Evolutionary conservation across 2,329 filamentous ascomycete species (phyloP).

Genomic region (Sporothrix mexicana): DNA sequence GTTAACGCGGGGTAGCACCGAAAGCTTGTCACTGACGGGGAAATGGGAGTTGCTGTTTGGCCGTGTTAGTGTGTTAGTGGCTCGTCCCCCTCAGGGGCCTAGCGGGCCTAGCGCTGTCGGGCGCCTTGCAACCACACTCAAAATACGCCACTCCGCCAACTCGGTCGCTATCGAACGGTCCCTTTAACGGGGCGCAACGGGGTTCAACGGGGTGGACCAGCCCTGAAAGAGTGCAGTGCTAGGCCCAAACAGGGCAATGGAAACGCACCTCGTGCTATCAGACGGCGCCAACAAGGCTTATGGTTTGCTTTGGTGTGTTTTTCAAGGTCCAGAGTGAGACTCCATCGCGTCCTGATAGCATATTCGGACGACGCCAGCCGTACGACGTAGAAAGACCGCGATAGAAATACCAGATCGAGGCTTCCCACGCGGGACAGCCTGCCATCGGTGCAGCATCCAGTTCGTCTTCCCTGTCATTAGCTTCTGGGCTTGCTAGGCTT

Average conservation of each 20-base stretch:
- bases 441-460: background rate
- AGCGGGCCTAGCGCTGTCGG: background rate
- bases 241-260: slow-evolving; percentile 5
- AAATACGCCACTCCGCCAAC: slow-evolving; percentile 5
- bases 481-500: background rate
- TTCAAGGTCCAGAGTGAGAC: background rate
- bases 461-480: background rate
- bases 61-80: background rate
- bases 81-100: background rate
- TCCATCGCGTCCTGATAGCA: slow-evolving; percentile 3
- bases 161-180: slow-evolving; percentile 14
- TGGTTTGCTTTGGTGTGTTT: too few species aligned
- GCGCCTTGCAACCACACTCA: background rate
- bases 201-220: background rate
- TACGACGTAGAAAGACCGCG: background rate
- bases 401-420: background rate
- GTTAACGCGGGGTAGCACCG: slow-evolving; percentile 5
- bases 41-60: too few species aligned
- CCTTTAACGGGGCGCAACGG: background rate
- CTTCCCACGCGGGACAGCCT: background rate
- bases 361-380: background rate
- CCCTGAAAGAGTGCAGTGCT: background rate
- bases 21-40: background rate
- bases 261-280: slow-evolving; percentile 13
- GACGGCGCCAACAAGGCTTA: background rate